Conservation (phyloP, 768 basidiomycete species). For the Lepiota subincarnata region DNA sequence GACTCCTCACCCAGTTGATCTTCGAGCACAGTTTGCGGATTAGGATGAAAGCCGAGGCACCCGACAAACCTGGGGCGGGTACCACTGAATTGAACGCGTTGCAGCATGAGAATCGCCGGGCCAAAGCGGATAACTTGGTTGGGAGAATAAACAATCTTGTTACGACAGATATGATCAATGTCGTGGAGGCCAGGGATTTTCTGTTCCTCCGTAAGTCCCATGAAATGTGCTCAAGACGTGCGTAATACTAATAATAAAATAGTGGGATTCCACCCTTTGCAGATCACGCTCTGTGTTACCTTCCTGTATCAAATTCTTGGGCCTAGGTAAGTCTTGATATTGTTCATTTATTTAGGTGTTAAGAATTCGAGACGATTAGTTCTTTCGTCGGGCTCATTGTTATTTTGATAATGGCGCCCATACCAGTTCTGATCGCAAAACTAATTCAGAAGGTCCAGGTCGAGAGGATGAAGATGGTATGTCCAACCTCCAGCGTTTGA, state of each 20-base stretch:
- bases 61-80: neutral
- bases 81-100: neutral
- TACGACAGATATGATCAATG: slow-evolving; percentile 48
- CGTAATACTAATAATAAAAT: neutral
- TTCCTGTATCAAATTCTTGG: slow-evolving; percentile 45
- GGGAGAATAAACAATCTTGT: slow-evolving; percentile 74
- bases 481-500: slow-evolving; percentile 43
- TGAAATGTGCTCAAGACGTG: too few species aligned
- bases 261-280: slow-evolving; percentile 38
- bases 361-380: slow-evolving; percentile 1
- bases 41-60: slow-evolving; percentile 46
- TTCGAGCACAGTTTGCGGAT: slow-evolving; percentile 50
- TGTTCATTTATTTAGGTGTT: neutral
- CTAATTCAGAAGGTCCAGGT: slow-evolving; percentile 43
- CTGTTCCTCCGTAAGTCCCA: slow-evolving; percentile 10
- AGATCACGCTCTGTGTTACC: slow-evolving; percentile 33
- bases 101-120: neutral
- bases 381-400: slow-evolving; percentile 4
- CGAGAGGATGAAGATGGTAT: slow-evolving; percentile 56
- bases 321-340: slow-evolving; percentile 32
- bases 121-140: slow-evolving; percentile 38
- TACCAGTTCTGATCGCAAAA: slow-evolving; percentile 26
- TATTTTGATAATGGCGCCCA: slow-evolving; percentile 10
- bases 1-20: slow-evolving; percentile 34
- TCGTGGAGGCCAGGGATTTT: slow-evolving; percentile 23